These are phyloP conservation scores for Volvox carteri DNA, from an alignment of 163 green algal species.

Conservation along the genomic window DNA sequence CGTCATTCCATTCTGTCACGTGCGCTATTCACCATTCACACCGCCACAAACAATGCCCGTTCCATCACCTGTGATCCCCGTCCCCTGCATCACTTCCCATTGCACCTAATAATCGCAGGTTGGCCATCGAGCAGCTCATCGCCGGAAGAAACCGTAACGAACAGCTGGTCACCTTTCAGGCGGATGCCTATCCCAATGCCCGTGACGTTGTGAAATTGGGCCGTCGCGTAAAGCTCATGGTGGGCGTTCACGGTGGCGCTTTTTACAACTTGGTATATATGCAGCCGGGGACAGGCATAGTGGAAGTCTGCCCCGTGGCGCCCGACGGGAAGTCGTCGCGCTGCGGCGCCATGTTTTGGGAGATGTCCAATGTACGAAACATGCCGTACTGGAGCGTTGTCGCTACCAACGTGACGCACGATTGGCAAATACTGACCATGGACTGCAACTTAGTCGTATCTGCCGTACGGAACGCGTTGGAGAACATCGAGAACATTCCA, in stretches of 20 bases:
- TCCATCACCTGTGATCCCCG: no score
- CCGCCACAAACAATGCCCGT: no score
- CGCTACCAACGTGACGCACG: background rate
- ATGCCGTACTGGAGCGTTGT: conserved; percentile 29
- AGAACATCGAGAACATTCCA: background rate
- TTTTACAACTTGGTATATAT: conserved; percentile 20
- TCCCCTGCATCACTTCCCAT: no score
- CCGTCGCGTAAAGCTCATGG: conserved; percentile 6
- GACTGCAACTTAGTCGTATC: background rate
- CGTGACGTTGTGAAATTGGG: background rate
- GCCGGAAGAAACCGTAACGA: background rate
- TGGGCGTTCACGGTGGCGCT: conserved; percentile 19
- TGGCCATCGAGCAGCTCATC: background rate
- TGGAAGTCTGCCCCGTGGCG: conserved; percentile 15
- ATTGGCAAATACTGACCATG: background rate
- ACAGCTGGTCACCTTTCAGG: background rate
- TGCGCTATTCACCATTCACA: no score
- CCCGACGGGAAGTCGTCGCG: background rate
- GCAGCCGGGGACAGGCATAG: background rate
- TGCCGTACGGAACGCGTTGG: conserved; percentile 4
- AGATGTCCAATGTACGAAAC: background rate
- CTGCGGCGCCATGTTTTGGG: conserved; percentile 16
- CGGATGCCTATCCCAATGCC: background rate
- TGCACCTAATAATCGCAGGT: no score
- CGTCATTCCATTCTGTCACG: no score